Percentiles rank a stretch among this genome's conserved stretches.
Evolutionary conservation across 495 filamentous ascomycete genomes (phyloP).

Genomic region (Talaromyces thailandensis): DNA sequence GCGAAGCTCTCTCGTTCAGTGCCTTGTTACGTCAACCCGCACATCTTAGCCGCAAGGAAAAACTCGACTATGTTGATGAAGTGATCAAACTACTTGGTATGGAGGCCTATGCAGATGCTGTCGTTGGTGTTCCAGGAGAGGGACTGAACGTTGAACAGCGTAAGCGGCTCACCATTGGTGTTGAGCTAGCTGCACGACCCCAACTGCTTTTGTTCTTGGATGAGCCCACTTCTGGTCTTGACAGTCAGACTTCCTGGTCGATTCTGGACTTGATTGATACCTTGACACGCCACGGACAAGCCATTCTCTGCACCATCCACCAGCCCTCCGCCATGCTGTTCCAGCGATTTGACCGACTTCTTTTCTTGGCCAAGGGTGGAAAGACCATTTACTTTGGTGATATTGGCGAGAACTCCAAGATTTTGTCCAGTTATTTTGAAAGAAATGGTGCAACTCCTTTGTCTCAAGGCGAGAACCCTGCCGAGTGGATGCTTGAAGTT

Average conservation of each 20-base stretch:
- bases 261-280: conserved; percentile 73
- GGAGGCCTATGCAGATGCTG: conserved; percentile 77
- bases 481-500: conserved; percentile 90
- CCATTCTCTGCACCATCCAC: conserved; percentile 88
- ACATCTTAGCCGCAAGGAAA: conserved; percentile 57
- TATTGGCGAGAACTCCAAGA: conserved; percentile 63
- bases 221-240: conserved; percentile 78
- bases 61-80: conserved; percentile 80
- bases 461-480: conserved; percentile 64
- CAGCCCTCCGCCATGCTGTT: conserved; percentile 88
- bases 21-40: conserved; percentile 78
- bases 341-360: conserved; percentile 78
- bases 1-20: conserved; percentile 73
- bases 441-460: conserved; percentile 61
- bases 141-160: conserved; percentile 88
- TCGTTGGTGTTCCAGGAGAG: conserved; percentile 81
- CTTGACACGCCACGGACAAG: conserved; percentile 74
- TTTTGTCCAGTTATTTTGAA: conserved; percentile 71
- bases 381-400: conserved; percentile 80
- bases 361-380: conserved; percentile 73
- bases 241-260: conserved; percentile 80
- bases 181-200: conserved; percentile 80
- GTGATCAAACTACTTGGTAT: conserved; percentile 86
- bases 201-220: conserved; percentile 80
- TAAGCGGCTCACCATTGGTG: conserved; percentile 80